Conservation (phyloP, 2,329 filamentous ascomycete genomes). For the Pseudogymnoascus sp. region DNA sequence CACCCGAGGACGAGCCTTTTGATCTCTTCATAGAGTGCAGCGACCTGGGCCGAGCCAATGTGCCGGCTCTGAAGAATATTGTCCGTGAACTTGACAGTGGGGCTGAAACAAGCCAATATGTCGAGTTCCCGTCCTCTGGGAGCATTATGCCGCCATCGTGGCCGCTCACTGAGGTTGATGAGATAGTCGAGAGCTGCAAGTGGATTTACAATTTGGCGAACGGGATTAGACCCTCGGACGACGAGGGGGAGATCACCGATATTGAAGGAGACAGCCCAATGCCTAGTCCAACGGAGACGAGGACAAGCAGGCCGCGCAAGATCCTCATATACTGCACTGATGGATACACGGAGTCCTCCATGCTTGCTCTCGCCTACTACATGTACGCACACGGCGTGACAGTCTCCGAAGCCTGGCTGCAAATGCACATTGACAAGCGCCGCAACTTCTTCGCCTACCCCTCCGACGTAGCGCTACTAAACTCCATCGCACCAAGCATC, state of each 20-base stretch:
- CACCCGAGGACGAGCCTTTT: conserved; percentile 52
- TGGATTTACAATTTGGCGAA: conserved; percentile 85
- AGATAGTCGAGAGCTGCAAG: conserved; percentile 74
- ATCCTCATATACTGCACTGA: conserved; percentile 90
- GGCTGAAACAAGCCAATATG: conserved; percentile 33
- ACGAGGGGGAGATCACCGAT: conserved; percentile 24
- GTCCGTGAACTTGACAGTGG: conserved; percentile 42
- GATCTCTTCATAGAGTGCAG: conserved; percentile 85
- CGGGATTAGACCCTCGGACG: conserved; percentile 35
- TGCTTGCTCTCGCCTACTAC: conserved; percentile 83
- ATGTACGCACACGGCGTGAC: conserved; percentile 82
- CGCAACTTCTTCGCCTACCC: conserved; percentile 97
- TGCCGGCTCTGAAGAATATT: conserved; percentile 54
- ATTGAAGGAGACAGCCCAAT: conserved; percentile 50
- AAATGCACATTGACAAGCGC: conserved; percentile 67
- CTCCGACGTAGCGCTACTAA: conserved; percentile 78
- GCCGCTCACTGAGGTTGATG: conserved; percentile 74
- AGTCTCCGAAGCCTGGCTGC: conserved; percentile 78
- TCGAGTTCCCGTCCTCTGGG: conserved; percentile 92
- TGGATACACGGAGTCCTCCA: conserved; percentile 89
- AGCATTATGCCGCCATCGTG: conserved; percentile 79
- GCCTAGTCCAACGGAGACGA: conserved; percentile 24
- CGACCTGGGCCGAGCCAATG: conserved; percentile 71
- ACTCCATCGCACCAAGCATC: conserved; percentile 65
- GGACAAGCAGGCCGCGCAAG: conserved; percentile 39